phyloP scores from a whole-genome alignment of 1,284 basidiomycete genomes.

The Irpex rosettiformis region DNA sequence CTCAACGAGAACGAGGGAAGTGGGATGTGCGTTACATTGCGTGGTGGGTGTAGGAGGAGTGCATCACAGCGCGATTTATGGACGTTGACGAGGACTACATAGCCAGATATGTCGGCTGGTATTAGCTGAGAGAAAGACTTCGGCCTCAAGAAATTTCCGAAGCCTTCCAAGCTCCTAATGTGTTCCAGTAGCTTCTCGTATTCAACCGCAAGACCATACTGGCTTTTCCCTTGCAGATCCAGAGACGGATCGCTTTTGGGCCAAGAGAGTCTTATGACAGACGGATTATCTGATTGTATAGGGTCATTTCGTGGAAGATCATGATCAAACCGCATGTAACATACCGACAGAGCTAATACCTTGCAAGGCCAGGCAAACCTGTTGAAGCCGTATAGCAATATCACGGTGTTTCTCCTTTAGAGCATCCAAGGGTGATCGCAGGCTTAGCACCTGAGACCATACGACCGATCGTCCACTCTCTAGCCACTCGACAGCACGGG shows the following conservation, averaged over 20 bases:
- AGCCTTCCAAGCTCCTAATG: not conserved
- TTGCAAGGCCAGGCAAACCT: not conserved
- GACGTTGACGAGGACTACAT: not conserved
- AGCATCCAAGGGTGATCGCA: not conserved
- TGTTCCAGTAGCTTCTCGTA: not conserved
- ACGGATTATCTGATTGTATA: too few species aligned
- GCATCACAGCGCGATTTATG: not conserved
- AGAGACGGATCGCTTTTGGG: too few species aligned
- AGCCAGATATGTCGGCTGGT: not conserved
- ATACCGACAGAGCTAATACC: not conserved
- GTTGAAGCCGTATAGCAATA: not conserved
- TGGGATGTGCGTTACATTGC: not conserved
- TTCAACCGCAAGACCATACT: not conserved
- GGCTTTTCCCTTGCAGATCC: not conserved
- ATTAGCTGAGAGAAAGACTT: not conserved
- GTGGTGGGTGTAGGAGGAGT: not conserved
- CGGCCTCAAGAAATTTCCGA: not conserved
- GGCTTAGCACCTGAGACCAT: constrained; percentile 30
- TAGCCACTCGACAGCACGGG: constrained; percentile 30
- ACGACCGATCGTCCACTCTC: constrained; percentile 30
- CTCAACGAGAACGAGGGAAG: not conserved
- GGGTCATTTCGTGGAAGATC: too few species aligned
- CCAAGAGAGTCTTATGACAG: too few species aligned
- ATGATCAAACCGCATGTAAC: too few species aligned
- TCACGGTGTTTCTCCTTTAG: not conserved